phyloP scores from a whole-genome alignment of 177 flowering plant genomes.

The Vitis hybrid region DNA sequence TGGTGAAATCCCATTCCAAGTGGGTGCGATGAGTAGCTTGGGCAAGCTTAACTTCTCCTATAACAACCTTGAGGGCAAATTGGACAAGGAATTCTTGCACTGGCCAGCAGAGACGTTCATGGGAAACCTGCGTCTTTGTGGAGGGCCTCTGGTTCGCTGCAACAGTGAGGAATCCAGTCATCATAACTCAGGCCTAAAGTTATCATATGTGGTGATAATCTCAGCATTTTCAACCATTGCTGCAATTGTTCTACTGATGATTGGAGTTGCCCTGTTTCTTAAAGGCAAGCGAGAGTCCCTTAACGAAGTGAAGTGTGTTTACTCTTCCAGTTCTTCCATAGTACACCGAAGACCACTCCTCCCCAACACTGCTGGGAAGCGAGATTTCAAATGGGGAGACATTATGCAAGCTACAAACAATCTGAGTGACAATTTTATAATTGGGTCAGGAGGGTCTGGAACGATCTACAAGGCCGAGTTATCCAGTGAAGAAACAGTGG shows the following conservation, averaged over 20 bases:
- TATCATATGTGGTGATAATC: conserved; percentile 42
- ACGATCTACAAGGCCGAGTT: conserved; percentile 78
- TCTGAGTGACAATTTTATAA: conserved; percentile 58
- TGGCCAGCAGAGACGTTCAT: conserved; percentile 67
- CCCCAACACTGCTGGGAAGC: conserved; percentile 32
- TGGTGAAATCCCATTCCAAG: conserved; percentile 56
- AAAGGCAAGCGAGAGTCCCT: conserved; percentile 35
- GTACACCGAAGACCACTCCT: conserved; percentile 46
- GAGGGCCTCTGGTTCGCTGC: conserved; percentile 62
- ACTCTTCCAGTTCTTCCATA: conserved; percentile 71
- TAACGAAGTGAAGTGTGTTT: conserved; percentile 36
- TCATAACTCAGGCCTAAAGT: conserved; percentile 26
- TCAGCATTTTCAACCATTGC: conserved; percentile 50
- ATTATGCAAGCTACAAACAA: conserved; percentile 83
- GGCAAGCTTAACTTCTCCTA: conserved; percentile 73
- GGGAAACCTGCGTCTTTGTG: conserved; percentile 80
- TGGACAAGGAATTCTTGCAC: conserved; percentile 53
- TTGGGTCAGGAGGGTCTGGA: conserved; percentile 96
- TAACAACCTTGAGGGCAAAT: conserved; percentile 73
- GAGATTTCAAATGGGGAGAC: conserved; percentile 76
- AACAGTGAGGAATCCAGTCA: conserved; percentile 2
- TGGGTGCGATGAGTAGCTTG: conserved; percentile 76
- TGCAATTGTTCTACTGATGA: conserved; percentile 41
- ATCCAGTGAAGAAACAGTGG: conserved; percentile 61
- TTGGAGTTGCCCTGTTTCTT: conserved; percentile 39